phyloP scores from a whole-genome alignment of 129 eudicot genomes.

The Pseudognaphalium luteoalbum region DNA sequence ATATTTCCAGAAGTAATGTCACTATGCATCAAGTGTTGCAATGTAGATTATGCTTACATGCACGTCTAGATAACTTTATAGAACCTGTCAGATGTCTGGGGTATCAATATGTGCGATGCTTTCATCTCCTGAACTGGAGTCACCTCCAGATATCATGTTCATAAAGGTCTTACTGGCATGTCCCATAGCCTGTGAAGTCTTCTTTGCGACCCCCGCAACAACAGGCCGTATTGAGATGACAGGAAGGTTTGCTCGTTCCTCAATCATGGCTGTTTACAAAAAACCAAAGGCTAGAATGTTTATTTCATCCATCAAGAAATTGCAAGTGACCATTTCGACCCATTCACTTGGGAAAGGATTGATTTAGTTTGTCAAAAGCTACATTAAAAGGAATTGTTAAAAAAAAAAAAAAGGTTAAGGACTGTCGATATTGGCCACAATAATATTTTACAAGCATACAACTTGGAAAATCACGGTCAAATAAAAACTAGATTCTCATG shows the following conservation, averaged over 20 bases:
- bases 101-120: conserved; percentile 6
- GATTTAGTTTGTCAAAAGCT: neutral
- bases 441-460: neutral
- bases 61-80: neutral
- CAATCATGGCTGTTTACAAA: conserved; percentile 64
- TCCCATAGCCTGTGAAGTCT: conserved; percentile 74
- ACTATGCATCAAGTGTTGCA: neutral
- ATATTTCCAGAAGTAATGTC: neutral
- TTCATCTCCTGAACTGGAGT: conserved; percentile 30
- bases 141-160: conserved; percentile 57
- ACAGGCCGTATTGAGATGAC: conserved; percentile 66
- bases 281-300: neutral
- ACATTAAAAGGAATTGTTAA: too few relatives aligned
- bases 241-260: conserved; percentile 86
- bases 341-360: neutral
- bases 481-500: neutral
- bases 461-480: neutral
- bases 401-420: too few relatives aligned
- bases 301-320: neutral
- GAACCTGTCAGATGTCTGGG: conserved; percentile 13
- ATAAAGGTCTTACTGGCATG: conserved; percentile 62
- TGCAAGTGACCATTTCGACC: neutral
- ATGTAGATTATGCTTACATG: neutral
- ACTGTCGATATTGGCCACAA: neutral
- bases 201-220: conserved; percentile 79